Evolutionary conservation across 192 early-diverging fungal species (phyloP), one percentile per base, ranked within the genome.

Genomic region (Pilobolus umbonatus): DNA sequence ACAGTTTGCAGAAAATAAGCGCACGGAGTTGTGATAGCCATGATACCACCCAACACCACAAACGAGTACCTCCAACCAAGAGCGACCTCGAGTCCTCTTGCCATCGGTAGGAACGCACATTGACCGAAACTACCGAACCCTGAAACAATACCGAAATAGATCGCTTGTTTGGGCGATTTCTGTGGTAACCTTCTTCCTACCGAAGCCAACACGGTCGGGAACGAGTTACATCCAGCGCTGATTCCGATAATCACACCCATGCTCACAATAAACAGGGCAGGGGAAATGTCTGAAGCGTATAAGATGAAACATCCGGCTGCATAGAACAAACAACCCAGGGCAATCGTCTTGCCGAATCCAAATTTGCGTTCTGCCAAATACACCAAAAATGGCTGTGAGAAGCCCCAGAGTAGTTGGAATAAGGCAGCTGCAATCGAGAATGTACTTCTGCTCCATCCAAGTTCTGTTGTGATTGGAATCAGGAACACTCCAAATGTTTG

Each of bases 121-220:
- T 72, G 69, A n/a, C 69, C 69, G 17, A 72, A 57, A 39, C 69
- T 72, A 21, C 69, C 69, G n/a, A 65, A 62, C 24, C 58, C 47
- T 5, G 64, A 66, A 1, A 72, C 69, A 24, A 72, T 43, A 6
- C 69, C 69, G 32, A 72, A 72, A 0, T 63, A 63, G 17, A 66
- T 17, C 2, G 30, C 47, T 40, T 66, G 69, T 24, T 48, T 22
- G 21, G 57, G 50, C 28, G 58, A 61, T 1, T 48, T 31, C 39
- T 47, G 63, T 22, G 60, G 58, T 19, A 54, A 61, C 4, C 55
- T 63, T 42, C 69, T 55, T 0, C 69, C 69, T 19, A 72, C 24
- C 2, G 58, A 32, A 31, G 64, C 58, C 9, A 72, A 42, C 3
- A 66, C 54, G 24, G 58, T 61, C 15, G 69, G 69, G 21, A 72